Base-by-base conservation (phyloP, 2,329 filamentous ascomycete genomes). In the Leptographium procerum region DNA sequence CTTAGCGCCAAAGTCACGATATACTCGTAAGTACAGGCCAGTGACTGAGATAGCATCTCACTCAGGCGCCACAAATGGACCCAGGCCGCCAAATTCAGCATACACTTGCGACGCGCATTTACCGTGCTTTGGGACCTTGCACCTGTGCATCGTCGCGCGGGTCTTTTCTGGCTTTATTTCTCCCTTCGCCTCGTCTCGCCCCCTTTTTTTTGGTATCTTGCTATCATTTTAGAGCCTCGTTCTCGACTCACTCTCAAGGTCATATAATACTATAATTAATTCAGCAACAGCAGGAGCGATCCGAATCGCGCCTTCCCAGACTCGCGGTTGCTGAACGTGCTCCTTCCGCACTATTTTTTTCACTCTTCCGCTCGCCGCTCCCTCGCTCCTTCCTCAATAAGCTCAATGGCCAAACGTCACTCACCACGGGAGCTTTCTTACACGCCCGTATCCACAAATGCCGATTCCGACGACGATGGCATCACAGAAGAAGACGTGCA, bases 371-470 rank as follows among this genome's bases (percentile, higher is more conserved):
- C 47, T 45, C n/a, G 7, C 14, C 48, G 31, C 16, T 40, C 51
- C 14, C 10, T 50, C 43, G 9, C 52, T 14, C n/a, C 43, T 45
- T 33, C 47, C 36, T 22, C 9, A 43, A 26, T 28, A 22, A 16
- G 14, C 28, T 57, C 55, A 24, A 67, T 65, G 66, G 62, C 57
- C 3, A 63, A 66, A 56, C 60, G 61, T 55, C 65, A 66, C 14
- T 69, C 68, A 3, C 66, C 67, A 19, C 64, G 65, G n/a, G 76
- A 78, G 58, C 78, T 76, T 36, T 75, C 77, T 28, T 70, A 77
- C 4, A 79, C 77, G 33, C 77, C 76, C 4, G 70, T 77, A 66
- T 71, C 71, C 24, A 73, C 75, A 4, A 74, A 73, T 52, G 76
- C 76, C 55, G 72, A 71, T 22, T 77, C 73, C 57, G 75, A 79